Evolutionary conservation across 192 early-diverging fungal species (phyloP).

Genomic region (Pilaira anomala): DNA sequence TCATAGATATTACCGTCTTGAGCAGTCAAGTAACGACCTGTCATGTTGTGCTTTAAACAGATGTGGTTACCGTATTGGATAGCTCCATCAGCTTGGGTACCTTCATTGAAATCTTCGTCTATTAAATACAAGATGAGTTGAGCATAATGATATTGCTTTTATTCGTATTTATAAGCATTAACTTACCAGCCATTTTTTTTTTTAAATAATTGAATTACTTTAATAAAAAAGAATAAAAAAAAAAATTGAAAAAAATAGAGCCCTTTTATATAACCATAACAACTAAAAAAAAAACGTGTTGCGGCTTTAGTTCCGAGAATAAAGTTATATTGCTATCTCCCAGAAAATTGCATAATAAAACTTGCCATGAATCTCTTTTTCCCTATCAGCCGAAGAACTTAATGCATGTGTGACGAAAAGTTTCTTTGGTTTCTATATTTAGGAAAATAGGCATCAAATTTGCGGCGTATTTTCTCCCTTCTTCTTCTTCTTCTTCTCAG

Average conservation of each 20-base stretch:
- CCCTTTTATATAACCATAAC: too few species aligned
- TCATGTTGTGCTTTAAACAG: conserved; percentile 55
- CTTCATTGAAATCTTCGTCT: neutral
- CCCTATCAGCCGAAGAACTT: too few species aligned
- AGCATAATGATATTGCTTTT: neutral
- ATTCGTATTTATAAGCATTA: neutral
- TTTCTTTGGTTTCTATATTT: too few species aligned
- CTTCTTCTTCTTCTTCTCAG: too few species aligned
- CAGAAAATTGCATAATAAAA: too few species aligned
- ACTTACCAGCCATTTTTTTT: conserved; percentile 15
- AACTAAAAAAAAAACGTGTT: too few species aligned
- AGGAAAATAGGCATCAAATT: too few species aligned
- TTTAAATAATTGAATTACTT: neutral
- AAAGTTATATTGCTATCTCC: too few species aligned
- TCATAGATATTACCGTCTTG: conserved; percentile 40
- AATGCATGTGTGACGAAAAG: too few species aligned
- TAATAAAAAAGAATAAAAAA: neutral
- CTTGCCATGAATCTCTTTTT: too few species aligned
- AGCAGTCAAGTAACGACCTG: conserved; percentile 50
- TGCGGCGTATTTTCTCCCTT: too few species aligned
- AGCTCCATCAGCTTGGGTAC: neutral
- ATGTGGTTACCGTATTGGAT: conserved; percentile 31
- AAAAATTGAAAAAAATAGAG: neutral
- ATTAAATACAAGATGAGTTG: neutral
- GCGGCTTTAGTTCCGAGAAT: too few species aligned